Conservation (phyloP, 129 eudicot species). For the Lactuca sativa region DNA sequence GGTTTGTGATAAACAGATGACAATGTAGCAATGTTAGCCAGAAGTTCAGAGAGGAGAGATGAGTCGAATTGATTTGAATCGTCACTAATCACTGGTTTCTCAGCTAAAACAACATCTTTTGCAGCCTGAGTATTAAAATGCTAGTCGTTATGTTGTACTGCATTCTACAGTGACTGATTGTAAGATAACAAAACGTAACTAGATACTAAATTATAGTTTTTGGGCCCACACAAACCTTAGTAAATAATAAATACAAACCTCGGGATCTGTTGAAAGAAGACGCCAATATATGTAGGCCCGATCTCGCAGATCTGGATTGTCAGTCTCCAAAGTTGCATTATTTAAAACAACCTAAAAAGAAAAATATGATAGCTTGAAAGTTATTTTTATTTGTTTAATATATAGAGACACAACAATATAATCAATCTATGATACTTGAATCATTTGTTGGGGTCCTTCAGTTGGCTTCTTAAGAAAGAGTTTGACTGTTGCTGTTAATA, state of each 20-base stretch:
- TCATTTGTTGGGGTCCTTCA: slow-evolving; percentile 99
- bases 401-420: neutral
- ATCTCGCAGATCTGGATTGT: slow-evolving; percentile 95
- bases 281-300: slow-evolving; percentile 99
- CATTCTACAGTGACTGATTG: too few relatives aligned
- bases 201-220: too few relatives aligned
- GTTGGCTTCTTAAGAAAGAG: slow-evolving; percentile 97
- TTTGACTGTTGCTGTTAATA: slow-evolving; percentile 94
- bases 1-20: slow-evolving; percentile 89
- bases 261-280: slow-evolving; percentile 98
- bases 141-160: neutral
- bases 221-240: too few relatives aligned
- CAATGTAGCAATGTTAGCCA: slow-evolving; percentile 75
- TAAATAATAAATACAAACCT: slow-evolving; percentile 46
- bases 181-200: too few relatives aligned
- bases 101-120: slow-evolving; percentile 93
- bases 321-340: slow-evolving; percentile 98
- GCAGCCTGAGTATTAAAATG: slow-evolving; percentile 60
- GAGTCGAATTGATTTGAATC: slow-evolving; percentile 91
- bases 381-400: too few relatives aligned
- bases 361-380: too few relatives aligned
- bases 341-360: slow-evolving; percentile 83
- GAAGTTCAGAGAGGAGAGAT: slow-evolving; percentile 91
- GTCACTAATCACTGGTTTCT: slow-evolving; percentile 95
- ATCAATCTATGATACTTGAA: slow-evolving; percentile 53